Conservation (phyloP, 345 rosid species). For the Odontarrhena argentea region DNA sequence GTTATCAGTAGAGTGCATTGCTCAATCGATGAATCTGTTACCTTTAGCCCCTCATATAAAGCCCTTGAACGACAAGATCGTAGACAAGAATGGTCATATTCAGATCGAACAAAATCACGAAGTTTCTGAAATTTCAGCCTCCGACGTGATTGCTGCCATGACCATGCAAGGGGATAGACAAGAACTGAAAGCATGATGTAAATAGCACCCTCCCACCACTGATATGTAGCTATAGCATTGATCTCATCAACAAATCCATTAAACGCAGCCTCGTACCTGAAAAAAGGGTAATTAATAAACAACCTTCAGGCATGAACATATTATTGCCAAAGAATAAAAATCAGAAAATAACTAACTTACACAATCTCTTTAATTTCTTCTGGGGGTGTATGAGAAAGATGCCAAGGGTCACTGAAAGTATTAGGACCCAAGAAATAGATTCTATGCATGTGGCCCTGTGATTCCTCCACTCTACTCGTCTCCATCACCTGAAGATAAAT, state of each 20-base stretch:
- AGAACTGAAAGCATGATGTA: conserved; percentile 70
- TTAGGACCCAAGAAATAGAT: conserved; percentile 92
- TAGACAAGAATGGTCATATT: conserved; percentile 92
- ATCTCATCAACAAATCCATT: conserved; percentile 87
- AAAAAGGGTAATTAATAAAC: conserved; percentile 18
- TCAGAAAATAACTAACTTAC: conserved; percentile 50
- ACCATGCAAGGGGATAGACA: conserved; percentile 92
- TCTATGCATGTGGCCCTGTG: conserved; percentile 84
- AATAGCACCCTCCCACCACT: conserved; percentile 96
- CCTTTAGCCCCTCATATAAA: conserved; percentile 94
- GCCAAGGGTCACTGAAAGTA: conserved; percentile 92
- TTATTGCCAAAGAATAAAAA: conserved; percentile 2
- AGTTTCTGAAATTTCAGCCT: conserved; percentile 81
- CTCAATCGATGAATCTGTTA: conserved; percentile 36
- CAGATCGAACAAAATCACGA: conserved; percentile 94
- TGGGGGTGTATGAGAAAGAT: conserved; percentile 78
- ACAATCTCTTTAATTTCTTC: conserved; percentile 80
- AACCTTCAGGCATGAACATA: not conserved
- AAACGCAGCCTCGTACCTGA: conserved; percentile 87
- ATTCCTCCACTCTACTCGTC: conserved; percentile 84
- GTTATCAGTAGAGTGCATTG: not conserved
- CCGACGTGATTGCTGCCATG: conserved; percentile 83
- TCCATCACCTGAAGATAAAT: conserved; percentile 67
- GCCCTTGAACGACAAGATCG: conserved; percentile 98
- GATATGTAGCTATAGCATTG: conserved; percentile 82